A percentile compares a stretch with the other conserved stretches of the same genome.
phyloP scores from a whole-genome alignment of 169 alveolate genomes.

The Plasmodium relictum region DNA sequence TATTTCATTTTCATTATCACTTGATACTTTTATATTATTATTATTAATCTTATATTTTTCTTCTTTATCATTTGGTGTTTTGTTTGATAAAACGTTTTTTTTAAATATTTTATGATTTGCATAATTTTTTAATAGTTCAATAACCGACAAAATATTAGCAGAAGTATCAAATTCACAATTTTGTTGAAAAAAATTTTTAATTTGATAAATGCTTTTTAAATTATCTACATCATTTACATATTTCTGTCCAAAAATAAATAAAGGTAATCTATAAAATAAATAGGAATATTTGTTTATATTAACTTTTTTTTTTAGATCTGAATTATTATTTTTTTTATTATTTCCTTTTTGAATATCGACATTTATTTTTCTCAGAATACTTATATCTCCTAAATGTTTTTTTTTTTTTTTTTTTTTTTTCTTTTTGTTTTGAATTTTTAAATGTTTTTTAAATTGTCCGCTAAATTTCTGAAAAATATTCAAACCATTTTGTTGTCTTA shows the following conservation, averaged over 20 bases:
- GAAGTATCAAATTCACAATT: conserved; percentile 18
- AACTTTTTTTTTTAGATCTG: conserved; percentile 36
- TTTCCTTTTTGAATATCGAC: conserved; percentile 15
- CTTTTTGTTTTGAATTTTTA: conserved; percentile 14
- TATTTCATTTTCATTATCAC: too few relatives aligned
- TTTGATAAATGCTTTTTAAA: conserved; percentile 10
- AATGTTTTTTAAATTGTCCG: conserved; percentile 7
- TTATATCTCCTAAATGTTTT: conserved; percentile 21
- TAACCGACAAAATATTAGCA: conserved; percentile 14
- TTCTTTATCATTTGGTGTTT: too few relatives aligned
- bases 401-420: conserved; percentile 24
- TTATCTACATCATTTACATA: conserved; percentile 40
- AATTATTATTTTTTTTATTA: neutral
- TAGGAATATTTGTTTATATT: conserved; percentile 49
- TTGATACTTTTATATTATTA: too few relatives aligned
- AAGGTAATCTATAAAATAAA: conserved; percentile 45
- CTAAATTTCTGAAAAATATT: conserved; percentile 54
- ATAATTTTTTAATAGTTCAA: conserved; percentile 22
- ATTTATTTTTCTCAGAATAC: conserved; percentile 15
- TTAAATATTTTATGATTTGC: conserved; percentile 14
- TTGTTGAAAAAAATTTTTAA: conserved; percentile 17
- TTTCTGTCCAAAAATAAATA: conserved; percentile 24
- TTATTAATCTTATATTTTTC: too few relatives aligned
- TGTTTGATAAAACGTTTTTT: neutral
- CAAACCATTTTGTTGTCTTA: conserved; percentile 29